Conservation (phyloP, 1,284 basidiomycete genomes). For the Boletus mariae region DNA sequence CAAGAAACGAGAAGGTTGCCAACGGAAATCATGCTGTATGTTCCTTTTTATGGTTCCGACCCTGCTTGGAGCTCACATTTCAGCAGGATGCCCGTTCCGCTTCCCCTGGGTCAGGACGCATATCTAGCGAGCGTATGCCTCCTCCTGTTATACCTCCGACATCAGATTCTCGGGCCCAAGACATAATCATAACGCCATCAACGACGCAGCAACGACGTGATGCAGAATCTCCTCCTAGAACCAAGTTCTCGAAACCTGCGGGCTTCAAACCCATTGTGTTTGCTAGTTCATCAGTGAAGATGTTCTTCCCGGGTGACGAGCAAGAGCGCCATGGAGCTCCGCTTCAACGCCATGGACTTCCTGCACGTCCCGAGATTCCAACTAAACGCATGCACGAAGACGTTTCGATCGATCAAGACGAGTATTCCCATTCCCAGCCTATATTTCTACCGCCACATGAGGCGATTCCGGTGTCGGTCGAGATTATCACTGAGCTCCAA, state of each 20-base stretch:
- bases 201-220: constrained; percentile 17
- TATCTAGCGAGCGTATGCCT: constrained; percentile 31
- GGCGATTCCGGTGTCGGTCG: constrained; percentile 4
- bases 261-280: constrained; percentile 64
- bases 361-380: constrained; percentile 24
- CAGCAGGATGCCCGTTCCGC: constrained; percentile 18
- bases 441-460: constrained; percentile 11
- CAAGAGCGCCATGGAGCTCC: constrained; percentile 29
- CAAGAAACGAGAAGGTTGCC: constrained; percentile 27
- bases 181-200: constrained; percentile 11
- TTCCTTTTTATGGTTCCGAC: constrained; percentile 5
- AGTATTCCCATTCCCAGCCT: constrained; percentile 6
- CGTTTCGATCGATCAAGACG: constrained; percentile 20
- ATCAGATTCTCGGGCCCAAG: constrained; percentile 16
- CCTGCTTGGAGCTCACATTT: constrained; percentile 11
- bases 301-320: constrained; percentile 70
- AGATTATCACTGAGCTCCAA: constrained; percentile 10
- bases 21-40: constrained; percentile 38
- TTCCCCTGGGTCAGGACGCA: constrained; percentile 22
- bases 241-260: constrained; percentile 35
- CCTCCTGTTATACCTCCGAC: constrained; percentile 25
- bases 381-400: constrained; percentile 32
- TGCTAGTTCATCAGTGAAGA: constrained; percentile 58
- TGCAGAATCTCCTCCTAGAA: constrained; percentile 22
- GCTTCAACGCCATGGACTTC: constrained; percentile 10